Evolutionary conservation across 108 stramenopile species (phyloP).

Genomic region (Nannochloropsis salina): DNA sequence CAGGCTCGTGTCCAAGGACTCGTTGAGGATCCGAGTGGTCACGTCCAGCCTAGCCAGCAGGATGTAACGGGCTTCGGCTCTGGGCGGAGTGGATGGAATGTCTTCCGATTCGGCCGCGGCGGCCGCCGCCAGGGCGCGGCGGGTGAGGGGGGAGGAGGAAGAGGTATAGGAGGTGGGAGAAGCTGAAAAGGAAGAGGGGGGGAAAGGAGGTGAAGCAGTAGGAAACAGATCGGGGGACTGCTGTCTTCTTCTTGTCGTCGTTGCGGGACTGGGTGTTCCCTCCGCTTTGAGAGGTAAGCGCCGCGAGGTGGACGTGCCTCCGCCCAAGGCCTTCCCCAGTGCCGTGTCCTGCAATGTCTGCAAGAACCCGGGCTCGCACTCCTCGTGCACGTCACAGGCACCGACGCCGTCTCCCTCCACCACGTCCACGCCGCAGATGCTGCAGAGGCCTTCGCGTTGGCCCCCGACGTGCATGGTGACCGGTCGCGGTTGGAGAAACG

Average conservation of each 20-base stretch:
- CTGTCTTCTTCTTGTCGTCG: no score
- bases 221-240: no score
- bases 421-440: neutral
- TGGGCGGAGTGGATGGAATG: neutral
- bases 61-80: neutral
- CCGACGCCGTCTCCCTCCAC: neutral
- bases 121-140: neutral
- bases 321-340: neutral
- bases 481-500: neutral
- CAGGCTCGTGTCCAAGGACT: neutral
- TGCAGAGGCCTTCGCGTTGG: neutral
- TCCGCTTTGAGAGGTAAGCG: no score
- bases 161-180: neutral
- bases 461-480: constrained; percentile 10
- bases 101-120: neutral
- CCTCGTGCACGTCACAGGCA: neutral
- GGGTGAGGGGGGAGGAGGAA: neutral
- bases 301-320: no score
- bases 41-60: neutral
- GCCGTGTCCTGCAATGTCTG: neutral
- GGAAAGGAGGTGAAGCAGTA: no score
- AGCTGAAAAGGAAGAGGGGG: neutral
- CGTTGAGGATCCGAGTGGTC: neutral
- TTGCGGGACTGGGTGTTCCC: no score
- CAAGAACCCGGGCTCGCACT: neutral